Conservation (phyloP, 2,329 filamentous ascomycete species). For the Fusarium oxysporum region DNA sequence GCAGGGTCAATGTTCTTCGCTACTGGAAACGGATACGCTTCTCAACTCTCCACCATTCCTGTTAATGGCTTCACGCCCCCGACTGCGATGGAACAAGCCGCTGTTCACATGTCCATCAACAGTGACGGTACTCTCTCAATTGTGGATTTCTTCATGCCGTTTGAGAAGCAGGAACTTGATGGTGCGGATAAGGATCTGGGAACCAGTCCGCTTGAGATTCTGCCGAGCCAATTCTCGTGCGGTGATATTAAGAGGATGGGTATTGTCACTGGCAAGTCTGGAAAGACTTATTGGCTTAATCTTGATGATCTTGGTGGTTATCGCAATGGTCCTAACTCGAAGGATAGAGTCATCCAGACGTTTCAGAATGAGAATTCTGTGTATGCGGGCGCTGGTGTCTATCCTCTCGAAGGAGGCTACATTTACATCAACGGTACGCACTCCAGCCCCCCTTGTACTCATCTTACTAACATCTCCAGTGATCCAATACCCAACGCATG, state of each 20-base stretch:
- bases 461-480: conserved; percentile 45
- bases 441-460: rapidly evolving
- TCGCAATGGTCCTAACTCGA: conserved; percentile 50
- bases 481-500: conserved; percentile 65
- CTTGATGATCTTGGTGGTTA: conserved; percentile 56
- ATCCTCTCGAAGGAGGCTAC: conserved; percentile 61
- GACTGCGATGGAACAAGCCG: conserved; percentile 58
- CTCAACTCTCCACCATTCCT: conserved; percentile 52
- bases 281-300: conserved; percentile 60
- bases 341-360: conserved; percentile 58
- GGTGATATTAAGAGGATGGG: conserved; percentile 59
- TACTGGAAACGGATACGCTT: conserved; percentile 57
- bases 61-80: conserved; percentile 54
- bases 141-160: conserved; percentile 66
- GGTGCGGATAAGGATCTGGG: conserved; percentile 64
- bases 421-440: conserved; percentile 57
- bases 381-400: conserved; percentile 60
- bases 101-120: conserved; percentile 57
- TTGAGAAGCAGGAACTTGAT: conserved; percentile 62
- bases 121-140: conserved; percentile 56
- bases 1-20: conserved; percentile 54
- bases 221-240: conserved; percentile 57
- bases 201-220: conserved; percentile 57
- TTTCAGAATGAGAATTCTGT: conserved; percentile 59
- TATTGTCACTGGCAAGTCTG: conserved; percentile 63